Evolutionary conservation across 345 rosid species (phyloP), one percentile per base, ranked within the genome.

Genomic region (Citrus inodora): DNA sequence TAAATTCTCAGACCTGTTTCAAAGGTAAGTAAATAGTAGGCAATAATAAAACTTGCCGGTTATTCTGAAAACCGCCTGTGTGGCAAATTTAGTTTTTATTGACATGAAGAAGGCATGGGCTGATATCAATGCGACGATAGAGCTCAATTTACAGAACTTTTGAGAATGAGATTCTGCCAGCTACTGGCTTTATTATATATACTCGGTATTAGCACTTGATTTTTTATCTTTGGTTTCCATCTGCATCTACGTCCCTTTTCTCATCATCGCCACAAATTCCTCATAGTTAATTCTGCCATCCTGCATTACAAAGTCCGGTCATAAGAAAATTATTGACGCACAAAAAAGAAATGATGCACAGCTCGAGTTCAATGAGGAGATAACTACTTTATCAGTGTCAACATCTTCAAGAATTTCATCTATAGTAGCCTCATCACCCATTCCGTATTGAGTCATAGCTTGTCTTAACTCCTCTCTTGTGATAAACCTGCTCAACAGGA

Each of bases 391-490:
- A 82, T 96, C 93, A 7, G 87, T 86, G 74, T 96, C 97, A 28
- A 94, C 99, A 83, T 96, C 98, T 30, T 89, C 83, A 56, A 96
- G 80, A 79, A 94, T 83, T 86, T 96, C 94, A 80, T 89, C 87
- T 79, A 92, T 85, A 30, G 89, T 94, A 3, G 89, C 92, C 63
- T 94, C 97, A 77, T 93, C 97, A 33, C 95, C 94, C 90, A 90
- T 88, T 19, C 97, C 90, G 37, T 91, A 87, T 75, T 91, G 66
- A 13, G 87, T 82, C 93, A 96, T 87, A 1, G 95, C 90, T 9
- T 86, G 85, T 82, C 90, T 90, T 19, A 96, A 82, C 82, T 96
- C 99, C 48, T 96, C 99, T 76, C 97, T 91, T 48, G 99, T 90
- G 81, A 96, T 92, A 72, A 83, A 90, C 77, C 98, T 94, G 75